Evolutionary conservation across 768 basidiomycete species (phyloP).

Genomic region (Termitomyces sp.): DNA sequence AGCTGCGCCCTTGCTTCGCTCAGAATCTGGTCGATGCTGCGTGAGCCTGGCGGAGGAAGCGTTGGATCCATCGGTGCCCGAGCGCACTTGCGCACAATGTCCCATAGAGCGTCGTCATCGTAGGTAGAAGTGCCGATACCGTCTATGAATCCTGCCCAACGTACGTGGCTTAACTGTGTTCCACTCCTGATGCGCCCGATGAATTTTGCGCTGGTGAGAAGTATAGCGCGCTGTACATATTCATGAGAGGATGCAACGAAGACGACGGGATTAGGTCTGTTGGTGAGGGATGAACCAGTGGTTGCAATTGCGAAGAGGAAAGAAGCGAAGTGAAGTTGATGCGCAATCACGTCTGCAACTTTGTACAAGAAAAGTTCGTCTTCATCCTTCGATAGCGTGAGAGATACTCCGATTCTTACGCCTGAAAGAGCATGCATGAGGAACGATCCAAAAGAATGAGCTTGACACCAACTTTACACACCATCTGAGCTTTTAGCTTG

Average conservation of each 20-base stretch:
- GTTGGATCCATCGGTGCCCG: slow-evolving; percentile 58
- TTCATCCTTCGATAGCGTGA: slow-evolving; percentile 56
- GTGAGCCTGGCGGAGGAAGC: slow-evolving; percentile 61
- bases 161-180: not conserved
- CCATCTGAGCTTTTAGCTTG: slow-evolving; percentile 49
- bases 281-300: slow-evolving; percentile 31
- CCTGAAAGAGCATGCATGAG: slow-evolving; percentile 22
- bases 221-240: slow-evolving; percentile 62
- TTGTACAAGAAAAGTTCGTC: slow-evolving; percentile 55
- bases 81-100: slow-evolving; percentile 64
- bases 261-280: slow-evolving; percentile 42
- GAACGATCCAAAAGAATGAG: not conserved
- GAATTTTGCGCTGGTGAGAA: slow-evolving; percentile 67
- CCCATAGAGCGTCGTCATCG: slow-evolving; percentile 68
- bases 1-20: slow-evolving; percentile 57
- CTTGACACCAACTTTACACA: slow-evolving; percentile 14
- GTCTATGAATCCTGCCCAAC: slow-evolving; percentile 47
- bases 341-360: slow-evolving; percentile 46
- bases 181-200: slow-evolving; percentile 34
- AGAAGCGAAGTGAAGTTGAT: slow-evolving; percentile 36
- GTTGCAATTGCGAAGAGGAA: slow-evolving; percentile 58
- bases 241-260: slow-evolving; percentile 54
- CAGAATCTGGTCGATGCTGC: slow-evolving; percentile 56
- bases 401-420: slow-evolving; percentile 55
- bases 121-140: slow-evolving; percentile 53